Percentiles rank a stretch among this genome's conserved stretches.
Evolutionary conservation across 2,329 filamentous ascomycete species (phyloP).

Genomic region (Diaporthe sp.): DNA sequence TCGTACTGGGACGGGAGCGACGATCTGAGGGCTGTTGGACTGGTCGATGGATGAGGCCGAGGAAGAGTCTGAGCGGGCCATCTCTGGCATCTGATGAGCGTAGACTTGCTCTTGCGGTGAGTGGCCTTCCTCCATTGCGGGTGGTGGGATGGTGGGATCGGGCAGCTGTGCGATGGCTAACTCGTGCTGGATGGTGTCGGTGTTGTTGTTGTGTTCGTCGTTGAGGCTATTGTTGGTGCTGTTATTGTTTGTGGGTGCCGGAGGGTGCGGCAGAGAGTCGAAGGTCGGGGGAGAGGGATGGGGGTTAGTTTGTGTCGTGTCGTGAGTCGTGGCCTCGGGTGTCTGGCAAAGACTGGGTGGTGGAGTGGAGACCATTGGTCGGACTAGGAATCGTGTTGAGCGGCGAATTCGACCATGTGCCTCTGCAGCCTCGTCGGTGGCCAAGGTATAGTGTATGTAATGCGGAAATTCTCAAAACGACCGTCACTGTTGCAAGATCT

Average conservation of each 20-base stretch:
- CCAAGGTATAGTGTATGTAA: not conserved
- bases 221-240: not conserved
- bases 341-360: slow-evolving; percentile 39
- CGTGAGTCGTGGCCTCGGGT: slow-evolving; percentile 42
- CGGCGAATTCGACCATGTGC: slow-evolving; percentile 26
- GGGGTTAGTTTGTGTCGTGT: slow-evolving; percentile 34
- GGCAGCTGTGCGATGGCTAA: slow-evolving; percentile 1
- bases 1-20: slow-evolving; percentile 68
- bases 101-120: slow-evolving; percentile 35
- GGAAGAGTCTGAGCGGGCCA: slow-evolving; percentile 51
- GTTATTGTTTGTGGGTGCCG: slow-evolving; percentile 7
- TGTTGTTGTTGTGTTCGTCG: not conserved
- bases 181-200: not conserved
- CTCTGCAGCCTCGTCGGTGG: slow-evolving; percentile 23
- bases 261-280: slow-evolving; percentile 17
- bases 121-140: slow-evolving; percentile 35
- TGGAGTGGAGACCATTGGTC: slow-evolving; percentile 39
- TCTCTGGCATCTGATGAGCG: slow-evolving; percentile 41
- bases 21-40: slow-evolving; percentile 56
- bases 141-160: not conserved
- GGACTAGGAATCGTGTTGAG: slow-evolving; percentile 35
- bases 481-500: slow-evolving; percentile 24
- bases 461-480: slow-evolving; percentile 20
- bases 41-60: slow-evolving; percentile 50
- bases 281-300: slow-evolving; percentile 29